Conservation (phyloP, 169 alveolate genomes). For the Eimeria falciformis region DNA sequence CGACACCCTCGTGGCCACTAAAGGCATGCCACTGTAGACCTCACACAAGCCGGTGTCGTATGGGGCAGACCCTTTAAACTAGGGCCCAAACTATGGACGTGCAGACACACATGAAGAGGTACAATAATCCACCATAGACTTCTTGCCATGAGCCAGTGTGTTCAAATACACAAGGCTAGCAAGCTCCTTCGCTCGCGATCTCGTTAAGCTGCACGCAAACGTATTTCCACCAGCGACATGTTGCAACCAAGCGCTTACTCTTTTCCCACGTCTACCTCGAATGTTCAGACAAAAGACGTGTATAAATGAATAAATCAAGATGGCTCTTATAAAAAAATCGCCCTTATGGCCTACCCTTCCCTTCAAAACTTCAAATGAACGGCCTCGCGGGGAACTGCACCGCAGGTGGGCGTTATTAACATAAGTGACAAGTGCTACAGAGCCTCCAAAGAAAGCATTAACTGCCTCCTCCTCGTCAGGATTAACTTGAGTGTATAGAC, state of each 20-base stretch:
- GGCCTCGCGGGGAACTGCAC: background rate
- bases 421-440: background rate
- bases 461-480: background rate
- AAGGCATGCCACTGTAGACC: background rate
- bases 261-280: background rate
- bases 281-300: background rate
- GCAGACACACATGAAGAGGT: background rate
- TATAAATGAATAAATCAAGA: background rate
- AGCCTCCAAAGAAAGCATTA: background rate
- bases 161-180: background rate
- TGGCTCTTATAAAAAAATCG: background rate
- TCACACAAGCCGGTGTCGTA: background rate
- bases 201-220: background rate
- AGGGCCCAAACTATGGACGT: background rate
- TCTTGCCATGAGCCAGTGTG: background rate
- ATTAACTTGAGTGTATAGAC: background rate
- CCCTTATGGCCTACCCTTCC: background rate
- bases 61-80: background rate
- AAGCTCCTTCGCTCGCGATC: slow-evolving; percentile 3
- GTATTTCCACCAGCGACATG: background rate
- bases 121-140: background rate
- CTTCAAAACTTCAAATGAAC: background rate
- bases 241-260: background rate
- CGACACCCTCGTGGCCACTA: too few species aligned
- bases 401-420: background rate